phyloP scores from a whole-genome alignment of 768 basidiomycete genomes.

The Rhodotorula diobovata region DNA sequence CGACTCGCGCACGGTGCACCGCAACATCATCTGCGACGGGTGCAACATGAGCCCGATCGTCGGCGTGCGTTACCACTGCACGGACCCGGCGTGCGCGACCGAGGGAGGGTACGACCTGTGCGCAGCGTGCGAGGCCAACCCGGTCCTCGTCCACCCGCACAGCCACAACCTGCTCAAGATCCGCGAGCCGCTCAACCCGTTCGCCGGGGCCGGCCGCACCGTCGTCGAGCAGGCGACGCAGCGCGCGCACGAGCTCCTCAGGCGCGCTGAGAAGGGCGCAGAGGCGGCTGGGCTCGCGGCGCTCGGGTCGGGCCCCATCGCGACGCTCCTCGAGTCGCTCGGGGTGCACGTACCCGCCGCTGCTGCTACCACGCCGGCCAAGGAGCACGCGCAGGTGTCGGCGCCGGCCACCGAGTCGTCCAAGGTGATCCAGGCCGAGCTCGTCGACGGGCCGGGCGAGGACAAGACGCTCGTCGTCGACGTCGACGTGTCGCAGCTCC shows the following conservation, averaged over 20 bases:
- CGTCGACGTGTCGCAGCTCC: constrained; percentile 8
- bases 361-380: background rate
- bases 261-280: background rate
- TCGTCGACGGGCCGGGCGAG: background rate
- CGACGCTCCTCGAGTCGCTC: constrained; percentile 12
- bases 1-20: constrained; percentile 49
- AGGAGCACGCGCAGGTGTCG: no score
- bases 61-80: constrained; percentile 77
- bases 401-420: background rate
- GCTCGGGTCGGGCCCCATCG: constrained; percentile 1
- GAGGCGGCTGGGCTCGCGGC: background rate
- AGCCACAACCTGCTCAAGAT: constrained; percentile 74
- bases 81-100: constrained; percentile 69
- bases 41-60: constrained; percentile 63
- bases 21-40: constrained; percentile 64
- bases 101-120: constrained; percentile 64
- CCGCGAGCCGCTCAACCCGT: constrained; percentile 21
- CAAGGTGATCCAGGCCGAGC: background rate
- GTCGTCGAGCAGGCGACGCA: background rate
- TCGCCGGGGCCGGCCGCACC: background rate
- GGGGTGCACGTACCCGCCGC: background rate
- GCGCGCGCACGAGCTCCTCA: background rate
- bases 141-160: constrained; percentile 67
- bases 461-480: constrained; percentile 20
- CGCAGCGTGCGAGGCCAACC: constrained; percentile 69